These are phyloP conservation scores for Capsicum chinense DNA, from an alignment of 257 asterid genomes.

Conservation along the genomic window DNA sequence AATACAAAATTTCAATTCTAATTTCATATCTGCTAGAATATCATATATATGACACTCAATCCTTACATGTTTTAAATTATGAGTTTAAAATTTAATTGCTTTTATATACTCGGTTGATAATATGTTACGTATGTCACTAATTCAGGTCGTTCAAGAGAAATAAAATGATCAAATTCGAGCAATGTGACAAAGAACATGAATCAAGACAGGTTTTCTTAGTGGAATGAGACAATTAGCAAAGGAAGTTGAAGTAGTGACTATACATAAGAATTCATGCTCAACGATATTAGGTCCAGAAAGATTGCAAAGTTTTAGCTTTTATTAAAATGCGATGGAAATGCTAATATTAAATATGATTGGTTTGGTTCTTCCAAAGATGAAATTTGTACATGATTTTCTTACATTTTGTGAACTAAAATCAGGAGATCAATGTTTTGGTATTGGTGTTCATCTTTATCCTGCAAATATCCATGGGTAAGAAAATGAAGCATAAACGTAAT, in stretches of 20 bases:
- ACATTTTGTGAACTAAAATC: constrained; percentile 18
- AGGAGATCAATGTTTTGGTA: constrained; percentile 36
- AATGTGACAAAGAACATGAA: constrained; percentile 28
- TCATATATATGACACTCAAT: background rate
- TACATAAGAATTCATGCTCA: constrained; percentile 41
- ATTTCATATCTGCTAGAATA: background rate
- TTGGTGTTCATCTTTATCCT: constrained; percentile 52
- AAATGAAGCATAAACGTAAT: background rate
- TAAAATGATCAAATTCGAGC: constrained; percentile 44
- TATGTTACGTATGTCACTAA: background rate
- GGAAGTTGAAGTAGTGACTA: constrained; percentile 39
- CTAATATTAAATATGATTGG: constrained; percentile 48
- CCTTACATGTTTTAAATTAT: too few species aligned
- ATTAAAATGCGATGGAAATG: constrained; percentile 53
- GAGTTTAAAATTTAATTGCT: too few species aligned
- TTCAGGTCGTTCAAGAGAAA: constrained; percentile 30
- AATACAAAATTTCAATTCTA: background rate
- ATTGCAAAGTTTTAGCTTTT: constrained; percentile 40
- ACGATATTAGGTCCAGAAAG: constrained; percentile 34
- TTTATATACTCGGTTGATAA: too few species aligned
- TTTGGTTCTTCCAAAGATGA: constrained; percentile 52
- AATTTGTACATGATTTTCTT: constrained; percentile 49
- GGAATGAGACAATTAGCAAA: constrained; percentile 34
- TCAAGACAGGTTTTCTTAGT: constrained; percentile 32
- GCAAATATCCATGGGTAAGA: constrained; percentile 2